Percentiles rank a stretch among this genome's conserved stretches.
These are phyloP conservation scores for Apiospora saccharicola DNA, from an alignment of 2,329 filamentous ascomycete species.

Conservation along the genomic window DNA sequence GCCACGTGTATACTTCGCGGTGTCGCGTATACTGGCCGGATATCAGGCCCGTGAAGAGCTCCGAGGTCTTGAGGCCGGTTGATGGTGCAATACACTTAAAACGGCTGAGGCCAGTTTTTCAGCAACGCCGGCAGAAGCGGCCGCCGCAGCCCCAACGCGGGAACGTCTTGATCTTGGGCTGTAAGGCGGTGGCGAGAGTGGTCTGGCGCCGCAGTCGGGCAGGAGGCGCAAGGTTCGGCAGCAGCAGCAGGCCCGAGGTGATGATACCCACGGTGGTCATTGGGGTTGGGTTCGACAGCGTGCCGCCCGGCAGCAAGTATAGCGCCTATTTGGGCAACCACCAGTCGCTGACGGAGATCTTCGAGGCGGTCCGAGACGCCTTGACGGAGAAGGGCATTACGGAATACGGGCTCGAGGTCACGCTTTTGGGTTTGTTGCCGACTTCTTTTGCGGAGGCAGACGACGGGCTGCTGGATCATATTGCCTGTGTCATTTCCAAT, in stretches of 20 bases:
- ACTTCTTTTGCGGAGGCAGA: background rate
- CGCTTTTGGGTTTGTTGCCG: conserved; percentile 3
- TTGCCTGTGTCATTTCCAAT: background rate
- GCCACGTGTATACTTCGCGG: background rate
- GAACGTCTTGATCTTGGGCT: conserved; percentile 14
- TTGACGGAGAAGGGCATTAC: background rate
- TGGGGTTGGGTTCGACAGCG: background rate
- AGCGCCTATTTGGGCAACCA: background rate
- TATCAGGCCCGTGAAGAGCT: background rate
- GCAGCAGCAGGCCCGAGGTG: background rate
- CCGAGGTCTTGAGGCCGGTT: background rate
- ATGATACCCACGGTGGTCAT: conserved; percentile 15
- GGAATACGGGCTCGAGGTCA: conserved; percentile 14
- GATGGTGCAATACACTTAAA: background rate
- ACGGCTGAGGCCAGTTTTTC: background rate
- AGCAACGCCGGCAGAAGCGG: background rate
- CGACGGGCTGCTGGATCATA: background rate
- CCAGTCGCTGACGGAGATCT: conserved; percentile 3
- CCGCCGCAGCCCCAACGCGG: background rate
- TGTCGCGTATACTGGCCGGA: conserved; percentile 3
- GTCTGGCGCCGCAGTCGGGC: background rate
- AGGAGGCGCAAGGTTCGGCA: background rate
- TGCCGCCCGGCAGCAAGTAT: too few species aligned
- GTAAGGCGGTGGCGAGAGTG: conserved; percentile 8
- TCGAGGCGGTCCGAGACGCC: background rate